phyloP scores from a whole-genome alignment of 306 rosid genomes.

The Cicer chorassanicum region DNA sequence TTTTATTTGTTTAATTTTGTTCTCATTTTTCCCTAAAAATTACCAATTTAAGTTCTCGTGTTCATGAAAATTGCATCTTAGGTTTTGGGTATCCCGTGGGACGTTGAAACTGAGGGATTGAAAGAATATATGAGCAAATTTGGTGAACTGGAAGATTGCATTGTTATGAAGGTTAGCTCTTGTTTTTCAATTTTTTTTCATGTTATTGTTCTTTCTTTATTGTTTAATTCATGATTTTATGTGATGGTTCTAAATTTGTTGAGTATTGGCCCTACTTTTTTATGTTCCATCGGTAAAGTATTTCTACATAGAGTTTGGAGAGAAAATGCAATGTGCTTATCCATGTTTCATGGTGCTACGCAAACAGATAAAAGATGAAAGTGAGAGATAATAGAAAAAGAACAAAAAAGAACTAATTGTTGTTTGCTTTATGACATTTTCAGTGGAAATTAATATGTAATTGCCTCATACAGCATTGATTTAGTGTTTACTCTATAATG shows the following conservation, averaged over 20 bases:
- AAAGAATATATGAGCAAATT: slow-evolving; percentile 83
- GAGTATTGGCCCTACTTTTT: background rate
- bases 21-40: background rate
- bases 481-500: slow-evolving; percentile 5
- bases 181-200: background rate
- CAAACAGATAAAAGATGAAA: background rate
- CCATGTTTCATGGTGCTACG: background rate
- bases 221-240: background rate
- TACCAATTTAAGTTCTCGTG: background rate
- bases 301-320: background rate
- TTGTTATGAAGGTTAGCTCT: slow-evolving; percentile 79
- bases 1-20: background rate
- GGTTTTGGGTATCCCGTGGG: slow-evolving; percentile 90
- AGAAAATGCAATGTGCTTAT: background rate
- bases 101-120: slow-evolving; percentile 79
- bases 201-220: background rate
- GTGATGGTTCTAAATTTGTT: background rate
- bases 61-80: slow-evolving; percentile 40
- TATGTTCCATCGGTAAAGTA: background rate
- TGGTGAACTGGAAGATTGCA: slow-evolving; percentile 87
- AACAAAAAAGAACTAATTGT: slow-evolving; percentile 3
- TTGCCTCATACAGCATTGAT: background rate
- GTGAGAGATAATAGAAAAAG: background rate
- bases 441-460: background rate
- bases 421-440: slow-evolving; percentile 14